phyloP scores from a whole-genome alignment of 1,284 basidiomycete genomes.

The Leccinum subfulvum region DNA sequence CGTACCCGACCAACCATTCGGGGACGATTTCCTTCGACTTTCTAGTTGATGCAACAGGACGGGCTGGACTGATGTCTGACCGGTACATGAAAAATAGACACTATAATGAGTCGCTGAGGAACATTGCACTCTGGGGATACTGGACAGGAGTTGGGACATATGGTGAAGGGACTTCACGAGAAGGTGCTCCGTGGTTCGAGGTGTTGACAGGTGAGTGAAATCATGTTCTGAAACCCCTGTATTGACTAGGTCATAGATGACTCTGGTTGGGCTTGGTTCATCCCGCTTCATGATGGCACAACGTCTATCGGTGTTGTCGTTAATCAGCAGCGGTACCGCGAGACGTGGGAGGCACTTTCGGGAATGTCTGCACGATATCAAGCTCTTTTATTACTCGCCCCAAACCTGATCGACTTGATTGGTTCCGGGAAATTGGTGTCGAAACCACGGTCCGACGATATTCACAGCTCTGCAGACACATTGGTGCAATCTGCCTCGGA shows the following conservation, averaged over 20 bases:
- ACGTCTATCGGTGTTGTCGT: conserved; percentile 73
- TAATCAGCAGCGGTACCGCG: conserved; percentile 53
- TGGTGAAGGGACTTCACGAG: conserved; percentile 47
- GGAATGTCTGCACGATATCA: conserved; percentile 35
- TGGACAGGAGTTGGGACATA: conserved; percentile 59
- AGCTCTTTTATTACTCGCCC: conserved; percentile 40
- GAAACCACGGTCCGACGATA: conserved; percentile 20
- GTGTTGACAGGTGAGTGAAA: conserved; percentile 56
- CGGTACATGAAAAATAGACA: conserved; percentile 66
- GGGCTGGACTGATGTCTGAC: conserved; percentile 64
- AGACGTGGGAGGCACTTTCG: conserved; percentile 37
- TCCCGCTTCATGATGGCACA: conserved; percentile 67
- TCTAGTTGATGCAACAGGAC: conserved; percentile 69
- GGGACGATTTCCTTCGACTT: conserved; percentile 62
- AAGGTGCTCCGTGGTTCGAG: conserved; percentile 71
- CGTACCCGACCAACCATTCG: conserved; percentile 36
- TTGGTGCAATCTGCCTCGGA: conserved; percentile 52
- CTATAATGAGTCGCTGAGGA: conserved; percentile 66
- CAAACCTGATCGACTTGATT: conserved; percentile 53
- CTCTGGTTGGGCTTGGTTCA: conserved; percentile 78
- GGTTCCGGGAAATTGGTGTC: conserved; percentile 43
- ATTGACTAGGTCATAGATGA: conserved; percentile 48
- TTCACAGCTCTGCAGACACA: conserved; percentile 9
- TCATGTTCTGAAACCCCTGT: neutral
- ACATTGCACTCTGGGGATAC: conserved; percentile 77